Evolutionary conservation across 768 basidiomycete genomes (phyloP), one percentile per base, ranked within the genome.

Genomic region (Coprinopsis strossmayeri): DNA sequence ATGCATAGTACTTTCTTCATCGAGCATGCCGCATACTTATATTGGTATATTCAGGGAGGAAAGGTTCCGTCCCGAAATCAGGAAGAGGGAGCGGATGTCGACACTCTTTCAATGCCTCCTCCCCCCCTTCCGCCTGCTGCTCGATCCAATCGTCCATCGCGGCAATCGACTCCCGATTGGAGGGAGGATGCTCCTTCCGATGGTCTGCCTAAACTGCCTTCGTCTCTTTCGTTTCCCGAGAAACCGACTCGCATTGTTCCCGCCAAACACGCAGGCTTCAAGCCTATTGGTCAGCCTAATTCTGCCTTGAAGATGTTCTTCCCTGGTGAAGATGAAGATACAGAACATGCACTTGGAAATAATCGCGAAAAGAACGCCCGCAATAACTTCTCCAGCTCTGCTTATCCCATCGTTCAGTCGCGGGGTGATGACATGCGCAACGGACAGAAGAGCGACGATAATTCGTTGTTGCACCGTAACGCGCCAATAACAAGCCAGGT

Each of bases 231-330:
- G 18, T 46, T 43, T 18, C 39, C 45, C 37, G n/a, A 81, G 70
- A 60, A 67, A 25, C 42, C 44, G 20, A 40, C 50, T 21, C 43
- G 45, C 5, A 51, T 46, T 18, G 35, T 27, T 11, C 43, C 43
- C n/a, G 15, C 15, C 20, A 50, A 48, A 26, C 25, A 70, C 48
- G 60, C 72, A 1, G 79, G 82, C 11, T 86, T 87, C 64, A 86
- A 78, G 57, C 84, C 87, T 3, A 84, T 88, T 21, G 77, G 72
- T 4, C 71, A 76, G 53, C 50, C 66, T 48, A 74, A 66, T 57
- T 73, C 77, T 27, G 76, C 82, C 15, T 69, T 93, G 40, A 85
- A 83, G 61, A 76, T 73, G 57, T 92, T 92, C 66, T 93, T 93
- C 60, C 89, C 90, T 18, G 79, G 76, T 1, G 88, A 91, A 43